Conservation (phyloP, 2,329 filamentous ascomycete species). For the Orbilia blumenaviensis region DNA sequence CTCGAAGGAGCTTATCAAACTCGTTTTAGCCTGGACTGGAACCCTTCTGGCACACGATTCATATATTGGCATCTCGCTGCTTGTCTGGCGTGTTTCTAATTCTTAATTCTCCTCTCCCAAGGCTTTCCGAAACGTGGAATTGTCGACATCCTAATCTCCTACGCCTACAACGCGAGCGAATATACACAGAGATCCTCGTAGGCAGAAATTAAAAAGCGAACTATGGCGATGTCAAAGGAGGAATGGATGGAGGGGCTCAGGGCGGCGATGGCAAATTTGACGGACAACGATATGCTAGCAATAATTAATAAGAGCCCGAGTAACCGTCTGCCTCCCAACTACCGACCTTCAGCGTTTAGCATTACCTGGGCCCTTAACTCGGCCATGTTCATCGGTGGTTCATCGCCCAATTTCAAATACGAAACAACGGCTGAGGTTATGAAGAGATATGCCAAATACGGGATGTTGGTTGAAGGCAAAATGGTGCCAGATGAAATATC, state of each 20-base stretch:
- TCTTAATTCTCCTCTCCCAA: not conserved
- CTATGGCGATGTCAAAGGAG: no score
- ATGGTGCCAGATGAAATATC: constrained; percentile 1
- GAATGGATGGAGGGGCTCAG: no score
- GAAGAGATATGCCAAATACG: constrained; percentile 18
- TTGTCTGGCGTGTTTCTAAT: not conserved
- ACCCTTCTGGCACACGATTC: not conserved
- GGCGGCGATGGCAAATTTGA: no score
- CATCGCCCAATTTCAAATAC: constrained; percentile 29
- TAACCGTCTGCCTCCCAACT: not conserved
- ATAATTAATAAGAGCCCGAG: no score
- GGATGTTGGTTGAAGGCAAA: not conserved
- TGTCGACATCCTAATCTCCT: not conserved
- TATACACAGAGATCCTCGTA: not conserved
- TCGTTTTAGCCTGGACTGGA: not conserved
- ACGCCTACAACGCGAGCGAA: not conserved
- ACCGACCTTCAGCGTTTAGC: not conserved
- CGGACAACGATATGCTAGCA: no score
- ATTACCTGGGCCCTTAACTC: not conserved
- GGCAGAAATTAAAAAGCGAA: no score
- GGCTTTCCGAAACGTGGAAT: not conserved
- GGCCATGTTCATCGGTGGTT: constrained; percentile 15
- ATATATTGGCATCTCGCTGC: constrained; percentile 14
- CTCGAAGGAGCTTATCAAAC: constrained; percentile 24
- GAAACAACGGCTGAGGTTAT: constrained; percentile 12